Base-by-base conservation (phyloP, 164 flowering plant species). In the Vitis rotundifolia region DNA sequence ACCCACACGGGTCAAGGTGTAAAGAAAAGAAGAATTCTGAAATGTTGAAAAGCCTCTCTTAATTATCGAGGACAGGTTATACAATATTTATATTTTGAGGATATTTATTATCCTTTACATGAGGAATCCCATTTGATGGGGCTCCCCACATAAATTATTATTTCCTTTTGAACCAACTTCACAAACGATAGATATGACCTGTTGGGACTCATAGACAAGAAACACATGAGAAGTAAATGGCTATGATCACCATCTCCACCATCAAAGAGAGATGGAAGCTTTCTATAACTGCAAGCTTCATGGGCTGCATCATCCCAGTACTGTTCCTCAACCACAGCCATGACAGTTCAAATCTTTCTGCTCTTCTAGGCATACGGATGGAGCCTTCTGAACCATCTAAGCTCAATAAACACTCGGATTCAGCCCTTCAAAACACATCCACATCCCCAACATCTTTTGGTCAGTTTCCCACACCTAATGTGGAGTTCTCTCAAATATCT, bases 211-310 rank as follows among this genome's bases (percentile, higher is more conserved):
- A 22, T 22, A 22, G 26, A 22, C 26, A 22, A 22, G 26, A 22
- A 22, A 22, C 26, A 22, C 26, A 22, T 22, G 26, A 22, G 26
- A 22, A 22, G 26, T 22, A 22, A 22, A 22, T 22, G 26, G 57
- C 37, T 57, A 85, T 83, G 88, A 81, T 78, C 22, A 52, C 50
- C 58, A 22, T 22, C 26, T 22, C 26, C 26, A 64, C 63, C 59
- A 63, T 85, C 60, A 63, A 67, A 63, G 64, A 75, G 58, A 75
- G 55, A 65, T 81, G 84, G 86, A 69, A 62, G 53, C 56, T 87
- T 3, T 82, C 78, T 66, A 58, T 66, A n/a, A 28, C 68, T 61
- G 75, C 77, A 11, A 73, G 85, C 75, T 76, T 87, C 66, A 56
- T 78, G 8, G 78, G 85, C 53, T 71, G 76, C 61, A 14, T 80